Evolutionary conservation across 352 stramenopile genomes (phyloP).

Genomic region (Globisporangium solare): DNA sequence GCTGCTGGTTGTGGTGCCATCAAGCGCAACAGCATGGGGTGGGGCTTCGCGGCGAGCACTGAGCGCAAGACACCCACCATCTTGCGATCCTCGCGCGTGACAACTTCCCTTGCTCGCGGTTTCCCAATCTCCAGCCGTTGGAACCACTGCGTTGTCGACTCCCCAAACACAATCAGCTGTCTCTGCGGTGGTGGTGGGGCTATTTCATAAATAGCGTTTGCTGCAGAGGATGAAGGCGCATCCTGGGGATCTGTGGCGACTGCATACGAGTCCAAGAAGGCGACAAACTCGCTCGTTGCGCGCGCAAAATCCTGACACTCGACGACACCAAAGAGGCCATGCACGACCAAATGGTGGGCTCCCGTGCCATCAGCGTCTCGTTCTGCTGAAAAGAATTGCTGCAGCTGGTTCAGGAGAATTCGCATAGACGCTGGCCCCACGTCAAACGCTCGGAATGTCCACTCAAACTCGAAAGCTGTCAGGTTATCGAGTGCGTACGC

Average conservation of each 20-base stretch:
- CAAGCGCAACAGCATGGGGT: constrained; percentile 20
- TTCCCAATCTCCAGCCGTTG: constrained; percentile 15
- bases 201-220: background rate
- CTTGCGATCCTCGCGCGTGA: constrained; percentile 23
- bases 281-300: constrained; percentile 30
- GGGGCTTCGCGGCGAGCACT: constrained; percentile 38
- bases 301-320: constrained; percentile 49
- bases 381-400: constrained; percentile 6
- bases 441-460: constrained; percentile 59
- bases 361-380: too few species aligned
- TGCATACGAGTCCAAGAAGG: constrained; percentile 13
- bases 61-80: constrained; percentile 32
- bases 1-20: background rate
- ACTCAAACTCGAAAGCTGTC: constrained; percentile 38
- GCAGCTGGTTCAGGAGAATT: constrained; percentile 18
- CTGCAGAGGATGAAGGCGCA: background rate
- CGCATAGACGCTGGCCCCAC: constrained; percentile 46
- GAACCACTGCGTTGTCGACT: constrained; percentile 17
- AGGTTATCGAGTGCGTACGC: constrained; percentile 10
- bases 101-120: constrained; percentile 5
- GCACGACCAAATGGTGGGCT: constrained; percentile 29
- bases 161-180: constrained; percentile 13
- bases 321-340: constrained; percentile 45
- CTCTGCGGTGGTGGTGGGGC: background rate
- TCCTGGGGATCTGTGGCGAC: constrained; percentile 1